These are phyloP conservation scores for Linum lewisii DNA, from an alignment of 345 rosid genomes.

Conservation along the genomic window DNA sequence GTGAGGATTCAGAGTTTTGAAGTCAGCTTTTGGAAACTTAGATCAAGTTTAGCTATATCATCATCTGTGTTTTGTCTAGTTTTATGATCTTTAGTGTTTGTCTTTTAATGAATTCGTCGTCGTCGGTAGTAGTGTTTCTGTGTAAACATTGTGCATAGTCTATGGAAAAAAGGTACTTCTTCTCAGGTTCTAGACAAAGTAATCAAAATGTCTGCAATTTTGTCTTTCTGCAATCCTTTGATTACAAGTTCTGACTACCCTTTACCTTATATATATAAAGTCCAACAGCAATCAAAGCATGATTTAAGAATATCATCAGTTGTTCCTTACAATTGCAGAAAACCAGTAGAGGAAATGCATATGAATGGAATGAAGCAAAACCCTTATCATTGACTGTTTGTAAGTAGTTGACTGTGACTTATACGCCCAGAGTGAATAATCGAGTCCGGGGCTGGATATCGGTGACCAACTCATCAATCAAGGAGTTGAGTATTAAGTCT, in stretches of 20 bases:
- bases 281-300: too few relatives aligned
- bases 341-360: background rate
- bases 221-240: background rate
- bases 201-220: background rate
- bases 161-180: background rate
- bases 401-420: background rate
- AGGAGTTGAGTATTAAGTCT: conserved; percentile 36
- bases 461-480: conserved; percentile 56
- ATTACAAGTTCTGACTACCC: background rate
- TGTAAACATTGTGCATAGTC: too few relatives aligned
- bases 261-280: too few relatives aligned
- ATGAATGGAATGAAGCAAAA: background rate
- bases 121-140: too few relatives aligned
- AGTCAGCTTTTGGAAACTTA: too few relatives aligned
- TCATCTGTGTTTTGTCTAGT: too few relatives aligned
- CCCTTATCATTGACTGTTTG: background rate
- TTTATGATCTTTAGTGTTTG: too few relatives aligned
- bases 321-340: background rate
- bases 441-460: conserved; percentile 14
- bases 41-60: too few relatives aligned
- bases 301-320: background rate
- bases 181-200: background rate
- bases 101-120: too few relatives aligned
- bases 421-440: background rate
- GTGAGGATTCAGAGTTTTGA: too few relatives aligned